Evolutionary conservation across 2,329 filamentous ascomycete species (phyloP), one percentile per base, ranked within the genome.

Genomic region (Ophiocordyceps camponoti-saundersi): DNA sequence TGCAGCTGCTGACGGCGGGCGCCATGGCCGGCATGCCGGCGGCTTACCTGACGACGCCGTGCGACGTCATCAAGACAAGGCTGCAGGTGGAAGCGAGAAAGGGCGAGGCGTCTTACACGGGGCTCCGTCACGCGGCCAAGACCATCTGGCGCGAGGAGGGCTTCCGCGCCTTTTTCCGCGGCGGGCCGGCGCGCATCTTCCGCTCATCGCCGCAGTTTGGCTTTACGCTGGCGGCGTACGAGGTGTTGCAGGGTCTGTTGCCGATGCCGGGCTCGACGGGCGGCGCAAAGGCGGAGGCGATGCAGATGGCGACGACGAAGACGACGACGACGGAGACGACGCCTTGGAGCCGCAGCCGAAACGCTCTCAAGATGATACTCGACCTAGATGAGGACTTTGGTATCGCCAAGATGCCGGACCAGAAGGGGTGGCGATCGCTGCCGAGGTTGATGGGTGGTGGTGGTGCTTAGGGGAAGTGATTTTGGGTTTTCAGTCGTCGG

Each of bases 61-160:
- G 85, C 70, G 92, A 98, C 60, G 92, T 98, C 51, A 96, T 98
- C 80, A 98, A 98, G 75, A 98, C 92, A 3, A 84, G 92, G 62
- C 75, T 98, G 50, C 92, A 98, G 65, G 92, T 98, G 49, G 92
- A 98, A 66, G 89, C 90, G 21, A 84, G 92, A 53, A 96, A 96
- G 72, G 92, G 92, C 52, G 90, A 98, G 58, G 82, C 81, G 3
- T 73, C 75, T 44, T 98, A 98, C 72, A 92, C 78, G 41, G 85
- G 85, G 44, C 75, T 98, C 44, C 79, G 87, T 48, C 87, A 98
- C 66, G 85, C 82, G 47, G 92, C 92, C 36, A 67, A 67, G 56
- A 94, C 86, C 15, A 85, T 98, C 57, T 82, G 74, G 69, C 79
- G 81, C 63, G 85, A 96, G 63, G 92, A 98, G 66, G 92, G 92